These are phyloP conservation scores for Diospyros lotus DNA, from an alignment of 148 eudicot genomes.

Conservation along the genomic window DNA sequence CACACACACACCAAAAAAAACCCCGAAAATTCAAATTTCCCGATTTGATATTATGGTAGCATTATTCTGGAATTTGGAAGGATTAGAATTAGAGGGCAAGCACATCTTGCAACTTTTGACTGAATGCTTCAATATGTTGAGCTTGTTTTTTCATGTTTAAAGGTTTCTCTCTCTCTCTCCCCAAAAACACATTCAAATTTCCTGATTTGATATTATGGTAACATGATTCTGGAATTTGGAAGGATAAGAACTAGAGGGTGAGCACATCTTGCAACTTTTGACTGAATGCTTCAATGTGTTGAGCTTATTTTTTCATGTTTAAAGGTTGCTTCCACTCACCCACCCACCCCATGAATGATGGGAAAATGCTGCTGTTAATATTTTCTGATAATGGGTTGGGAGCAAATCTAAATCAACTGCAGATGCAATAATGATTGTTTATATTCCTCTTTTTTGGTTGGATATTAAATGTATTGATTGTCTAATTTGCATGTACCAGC, in stretches of 20 bases:
- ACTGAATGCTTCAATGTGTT: background rate
- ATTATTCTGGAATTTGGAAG: background rate
- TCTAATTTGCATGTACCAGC: constrained; percentile 37
- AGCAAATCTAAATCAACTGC: background rate
- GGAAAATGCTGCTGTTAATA: background rate
- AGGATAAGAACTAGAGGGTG: background rate
- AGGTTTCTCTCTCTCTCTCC: background rate
- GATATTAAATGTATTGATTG: background rate
- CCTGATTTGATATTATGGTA: background rate
- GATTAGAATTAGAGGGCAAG: background rate
- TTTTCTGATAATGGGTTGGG: background rate
- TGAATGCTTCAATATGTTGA: background rate
- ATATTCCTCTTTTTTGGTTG: background rate
- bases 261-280: background rate
- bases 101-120: background rate
- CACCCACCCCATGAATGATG: background rate
- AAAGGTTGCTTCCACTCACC: background rate
- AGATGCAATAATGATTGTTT: background rate
- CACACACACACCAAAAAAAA: no score
- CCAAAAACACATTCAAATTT: background rate
- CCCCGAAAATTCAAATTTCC: background rate
- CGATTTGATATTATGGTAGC: background rate
- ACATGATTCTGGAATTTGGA: no score
- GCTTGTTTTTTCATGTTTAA: background rate
- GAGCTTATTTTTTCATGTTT: background rate